Base-by-base conservation (phyloP, 257 asterid species). In the Penstemon newberryi region DNA sequence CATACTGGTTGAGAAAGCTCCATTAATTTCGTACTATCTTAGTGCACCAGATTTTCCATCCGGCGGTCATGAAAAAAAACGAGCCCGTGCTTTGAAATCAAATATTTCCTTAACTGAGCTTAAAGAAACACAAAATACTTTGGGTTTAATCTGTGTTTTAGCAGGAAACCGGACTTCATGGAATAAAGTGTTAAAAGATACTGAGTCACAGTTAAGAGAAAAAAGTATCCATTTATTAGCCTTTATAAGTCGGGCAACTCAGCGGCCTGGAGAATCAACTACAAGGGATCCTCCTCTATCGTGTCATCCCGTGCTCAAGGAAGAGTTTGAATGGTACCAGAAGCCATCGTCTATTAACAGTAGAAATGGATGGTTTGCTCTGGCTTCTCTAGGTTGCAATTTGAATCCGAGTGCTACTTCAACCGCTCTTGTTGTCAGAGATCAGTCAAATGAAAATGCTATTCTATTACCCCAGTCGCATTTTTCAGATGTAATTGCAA, bases 301-400 rank as follows among this genome's bases (percentile, higher is more conserved):
- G 63, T 91, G 91, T 68, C 82, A 81, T 77, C 97, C 97, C 5
- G 70, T 75, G 52, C 72, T 75, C 13, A 85, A 83, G 77, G 99
- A 94, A 73, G 99, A 94, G 82, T 76, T 86, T 60, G 97, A 91
- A 69, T 83, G 82, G 85, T 80, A 80, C 78, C 81, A 80, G 79
- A 83, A 78, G 72, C 90, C 89, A 13, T 77, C 99, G 5, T 84
- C 78, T 77, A 72, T 91, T 60, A 86, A 89, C 73, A 88, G 97
- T 80, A 75, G 66, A 79, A 82, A 83, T 40, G 99, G 99, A 42
- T 94, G 99, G 99, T 94, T 94, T 79, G 85, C 85, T 73, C 77
- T 91, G 78, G 76, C 99, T 60, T 83, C 96, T 70, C 85, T 82
- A 70, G 95, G 95, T 66, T 86, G 96, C 80, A 77, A 83, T 64